Evolutionary conservation across 202 grass and related monocot genomes (phyloP).

Genomic region (Zizania palustris): DNA sequence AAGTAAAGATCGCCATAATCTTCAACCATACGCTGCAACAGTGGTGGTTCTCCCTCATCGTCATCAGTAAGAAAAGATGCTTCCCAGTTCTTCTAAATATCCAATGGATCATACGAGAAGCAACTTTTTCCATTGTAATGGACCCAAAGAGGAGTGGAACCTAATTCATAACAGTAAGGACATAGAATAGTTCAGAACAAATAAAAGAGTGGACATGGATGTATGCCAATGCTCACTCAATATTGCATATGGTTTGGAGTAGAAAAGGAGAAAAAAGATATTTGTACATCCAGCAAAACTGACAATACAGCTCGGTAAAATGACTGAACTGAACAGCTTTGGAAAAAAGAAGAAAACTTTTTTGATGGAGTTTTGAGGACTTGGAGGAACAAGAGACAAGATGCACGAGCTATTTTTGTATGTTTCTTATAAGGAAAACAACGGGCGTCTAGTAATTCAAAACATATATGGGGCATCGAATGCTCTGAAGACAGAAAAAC

Average conservation of each 20-base stretch:
- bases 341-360: neutral
- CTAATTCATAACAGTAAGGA: slow-evolving; percentile 49
- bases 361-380: neutral
- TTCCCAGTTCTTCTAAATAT: slow-evolving; percentile 80
- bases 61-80: slow-evolving; percentile 84
- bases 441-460: neutral
- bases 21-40: slow-evolving; percentile 85
- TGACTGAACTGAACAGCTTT: neutral
- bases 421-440: neutral
- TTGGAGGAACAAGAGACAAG: neutral
- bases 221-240: neutral
- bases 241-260: neutral
- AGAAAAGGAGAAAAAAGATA: neutral
- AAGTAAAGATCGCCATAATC: slow-evolving; percentile 69
- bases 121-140: slow-evolving; percentile 73
- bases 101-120: slow-evolving; percentile 77
- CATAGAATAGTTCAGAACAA: slow-evolving; percentile 29
- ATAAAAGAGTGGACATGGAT: neutral
- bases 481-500: slow-evolving; percentile 13
- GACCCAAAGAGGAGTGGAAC: slow-evolving; percentile 84
- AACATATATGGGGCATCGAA: slow-evolving; percentile 1
- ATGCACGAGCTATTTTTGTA: neutral
- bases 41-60: slow-evolving; percentile 67
- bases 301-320: neutral
- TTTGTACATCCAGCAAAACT: neutral